These are phyloP conservation scores for Dentipellis sp. DNA, from an alignment of 768 basidiomycete genomes.

Conservation along the genomic window DNA sequence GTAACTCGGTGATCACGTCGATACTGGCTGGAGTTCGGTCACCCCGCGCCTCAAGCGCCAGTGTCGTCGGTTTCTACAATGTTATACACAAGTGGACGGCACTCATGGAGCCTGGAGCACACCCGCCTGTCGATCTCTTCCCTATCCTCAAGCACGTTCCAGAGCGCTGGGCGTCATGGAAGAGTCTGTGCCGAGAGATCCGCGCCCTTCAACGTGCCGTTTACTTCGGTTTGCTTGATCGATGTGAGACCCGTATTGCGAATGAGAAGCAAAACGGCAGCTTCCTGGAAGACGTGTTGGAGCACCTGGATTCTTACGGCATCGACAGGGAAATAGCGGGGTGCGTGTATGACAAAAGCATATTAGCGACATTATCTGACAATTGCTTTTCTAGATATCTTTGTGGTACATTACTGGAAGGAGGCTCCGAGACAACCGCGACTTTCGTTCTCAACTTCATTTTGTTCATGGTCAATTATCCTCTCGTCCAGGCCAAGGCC, in stretches of 20 bases:
- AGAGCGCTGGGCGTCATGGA: constrained; percentile 28
- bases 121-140: constrained; percentile 27
- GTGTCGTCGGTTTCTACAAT: constrained; percentile 20
- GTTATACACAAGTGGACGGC: constrained; percentile 19
- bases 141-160: constrained; percentile 25
- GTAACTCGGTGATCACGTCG: constrained; percentile 23
- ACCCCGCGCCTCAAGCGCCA: constrained; percentile 19
- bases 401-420: neutral
- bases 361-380: neutral
- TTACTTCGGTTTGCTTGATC: constrained; percentile 22
- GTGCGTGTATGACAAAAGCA: neutral
- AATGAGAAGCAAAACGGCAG: neutral
- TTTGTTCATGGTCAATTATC: neutral
- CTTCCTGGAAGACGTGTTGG: neutral
- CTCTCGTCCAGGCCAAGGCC: neutral
- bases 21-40: constrained; percentile 24
- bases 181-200: constrained; percentile 16
- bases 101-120: constrained; percentile 24
- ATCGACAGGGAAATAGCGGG: neutral
- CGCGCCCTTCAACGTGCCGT: constrained; percentile 19
- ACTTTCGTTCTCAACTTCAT: neutral
- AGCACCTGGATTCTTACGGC: neutral
- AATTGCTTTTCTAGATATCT: neutral
- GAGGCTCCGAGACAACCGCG: neutral
- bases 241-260: constrained; percentile 15